phyloP scores from a whole-genome alignment of 2,329 filamentous ascomycete species.

The Calonectria montana region DNA sequence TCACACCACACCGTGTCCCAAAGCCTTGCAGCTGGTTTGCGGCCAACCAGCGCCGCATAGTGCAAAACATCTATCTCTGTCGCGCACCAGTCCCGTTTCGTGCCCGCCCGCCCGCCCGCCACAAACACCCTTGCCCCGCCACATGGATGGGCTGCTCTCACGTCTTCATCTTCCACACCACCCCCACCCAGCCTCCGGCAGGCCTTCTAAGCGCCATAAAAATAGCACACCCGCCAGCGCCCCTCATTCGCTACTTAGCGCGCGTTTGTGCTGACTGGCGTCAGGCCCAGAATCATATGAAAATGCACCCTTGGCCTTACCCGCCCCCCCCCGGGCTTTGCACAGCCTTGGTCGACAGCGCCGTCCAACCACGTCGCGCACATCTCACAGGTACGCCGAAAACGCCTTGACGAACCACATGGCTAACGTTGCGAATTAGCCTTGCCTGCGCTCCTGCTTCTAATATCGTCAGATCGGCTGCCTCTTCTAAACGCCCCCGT shows the following conservation, averaged over 20 bases:
- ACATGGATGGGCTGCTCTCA: constrained; percentile 9
- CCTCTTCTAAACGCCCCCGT: constrained; percentile 24
- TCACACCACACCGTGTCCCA: not conserved
- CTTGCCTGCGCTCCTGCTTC: constrained; percentile 31
- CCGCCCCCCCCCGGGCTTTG: constrained; percentile 21
- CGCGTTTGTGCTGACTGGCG: constrained; percentile 29
- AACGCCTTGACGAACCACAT: constrained; percentile 19
- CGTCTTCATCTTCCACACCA: constrained; percentile 12
- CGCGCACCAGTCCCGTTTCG: constrained; percentile 5
- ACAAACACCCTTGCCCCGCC: constrained; percentile 15
- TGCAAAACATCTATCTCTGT: not conserved
- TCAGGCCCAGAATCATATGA: not conserved
- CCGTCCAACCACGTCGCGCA: constrained; percentile 8
- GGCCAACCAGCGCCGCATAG: not conserved
- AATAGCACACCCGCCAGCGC: constrained; percentile 28
- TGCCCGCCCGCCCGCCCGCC: constrained; percentile 15
- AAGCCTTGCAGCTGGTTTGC: constrained; percentile 1
- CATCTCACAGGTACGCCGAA: constrained; percentile 16
- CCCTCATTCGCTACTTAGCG: constrained; percentile 36
- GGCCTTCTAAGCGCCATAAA: constrained; percentile 41
- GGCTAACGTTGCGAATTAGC: constrained; percentile 28
- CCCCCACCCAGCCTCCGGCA: constrained; percentile 23
- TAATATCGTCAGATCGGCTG: constrained; percentile 32
- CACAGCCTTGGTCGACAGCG: constrained; percentile 31
- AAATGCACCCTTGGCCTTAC: not conserved